These are phyloP conservation scores for Cladophialophora yegresii DNA, from an alignment of 2,329 filamentous ascomycete species.

Conservation along the genomic window DNA sequence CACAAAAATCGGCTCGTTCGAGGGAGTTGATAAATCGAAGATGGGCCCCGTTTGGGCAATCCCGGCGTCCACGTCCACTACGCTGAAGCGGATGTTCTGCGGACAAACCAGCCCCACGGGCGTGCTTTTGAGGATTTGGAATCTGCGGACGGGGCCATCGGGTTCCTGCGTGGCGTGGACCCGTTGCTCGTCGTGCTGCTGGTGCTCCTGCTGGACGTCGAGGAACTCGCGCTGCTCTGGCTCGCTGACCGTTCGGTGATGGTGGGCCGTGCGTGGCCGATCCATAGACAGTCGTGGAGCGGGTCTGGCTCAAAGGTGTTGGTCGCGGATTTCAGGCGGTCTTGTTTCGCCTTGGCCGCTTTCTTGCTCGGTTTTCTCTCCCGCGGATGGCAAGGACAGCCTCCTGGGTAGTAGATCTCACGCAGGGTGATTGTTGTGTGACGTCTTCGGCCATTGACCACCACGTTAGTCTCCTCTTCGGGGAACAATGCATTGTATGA, in stretches of 20 bases:
- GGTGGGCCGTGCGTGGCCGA: conserved; percentile 28
- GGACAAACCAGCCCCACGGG: conserved; percentile 33
- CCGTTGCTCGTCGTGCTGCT: conserved; percentile 11
- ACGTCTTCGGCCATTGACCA: conserved; percentile 29
- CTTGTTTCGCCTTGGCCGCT: conserved; percentile 24
- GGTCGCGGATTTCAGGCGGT: conserved; percentile 4
- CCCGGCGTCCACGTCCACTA: conserved; percentile 21
- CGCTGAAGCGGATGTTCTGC: conserved; percentile 31
- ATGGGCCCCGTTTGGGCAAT: conserved; percentile 5
- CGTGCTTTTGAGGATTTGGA: conserved; percentile 34
- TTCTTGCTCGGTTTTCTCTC: conserved; percentile 23
- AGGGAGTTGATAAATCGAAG: neutral
- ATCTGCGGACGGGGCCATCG: conserved; percentile 21
- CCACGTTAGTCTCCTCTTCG: conserved; percentile 29
- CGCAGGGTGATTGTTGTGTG: conserved; percentile 36
- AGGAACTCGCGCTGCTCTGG: conserved; percentile 31
- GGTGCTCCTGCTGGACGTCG: neutral
- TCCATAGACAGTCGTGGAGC: conserved; percentile 25
- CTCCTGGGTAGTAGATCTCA: conserved; percentile 34
- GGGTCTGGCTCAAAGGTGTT: conserved; percentile 17
- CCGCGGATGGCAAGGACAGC: conserved; percentile 35
- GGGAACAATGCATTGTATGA: conserved; percentile 31
- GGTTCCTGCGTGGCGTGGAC: conserved; percentile 7
- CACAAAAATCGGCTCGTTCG: conserved; percentile 12
- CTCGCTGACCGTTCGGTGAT: conserved; percentile 25